Evolutionary conservation across 2,329 filamentous ascomycete genomes (phyloP).

Genomic region (Aspergillus novofumigatus): DNA sequence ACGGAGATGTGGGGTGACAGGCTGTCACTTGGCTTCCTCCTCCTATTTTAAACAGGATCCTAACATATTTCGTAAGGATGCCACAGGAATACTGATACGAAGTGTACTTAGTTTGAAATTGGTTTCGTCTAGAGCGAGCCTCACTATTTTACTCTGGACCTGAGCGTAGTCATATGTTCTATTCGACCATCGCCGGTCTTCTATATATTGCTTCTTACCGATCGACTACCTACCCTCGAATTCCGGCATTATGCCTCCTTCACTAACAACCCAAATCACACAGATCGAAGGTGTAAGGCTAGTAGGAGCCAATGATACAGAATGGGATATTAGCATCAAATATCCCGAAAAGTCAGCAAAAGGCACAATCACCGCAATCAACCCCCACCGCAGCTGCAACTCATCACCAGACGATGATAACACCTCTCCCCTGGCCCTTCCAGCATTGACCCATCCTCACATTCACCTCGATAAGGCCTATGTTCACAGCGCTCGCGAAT

Average conservation of each 20-base stretch:
- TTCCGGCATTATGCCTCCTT: conserved; percentile 8
- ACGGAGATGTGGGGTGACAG: neutral
- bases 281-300: conserved; percentile 28
- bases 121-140: neutral
- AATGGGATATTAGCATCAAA: conserved; percentile 32
- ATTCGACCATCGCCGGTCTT: too few species aligned
- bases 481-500: conserved; percentile 39
- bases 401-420: conserved; percentile 3
- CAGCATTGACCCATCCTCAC: conserved; percentile 66
- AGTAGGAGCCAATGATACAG: conserved; percentile 16
- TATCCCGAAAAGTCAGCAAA: conserved; percentile 6
- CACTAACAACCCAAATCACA: conserved; percentile 10
- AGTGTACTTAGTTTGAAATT: neutral
- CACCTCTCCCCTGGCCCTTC: conserved; percentile 37
- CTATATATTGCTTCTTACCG: neutral
- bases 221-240: neutral
- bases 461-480: conserved; percentile 61
- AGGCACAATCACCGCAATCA: conserved; percentile 27
- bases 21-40: neutral
- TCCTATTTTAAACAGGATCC: neutral
- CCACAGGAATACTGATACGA: neutral
- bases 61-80: neutral
- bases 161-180: neutral
- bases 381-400: conserved; percentile 3
- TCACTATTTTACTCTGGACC: neutral